Evolutionary conservation across 345 rosid genomes (phyloP).

Genomic region (Gossypium anomalum): DNA sequence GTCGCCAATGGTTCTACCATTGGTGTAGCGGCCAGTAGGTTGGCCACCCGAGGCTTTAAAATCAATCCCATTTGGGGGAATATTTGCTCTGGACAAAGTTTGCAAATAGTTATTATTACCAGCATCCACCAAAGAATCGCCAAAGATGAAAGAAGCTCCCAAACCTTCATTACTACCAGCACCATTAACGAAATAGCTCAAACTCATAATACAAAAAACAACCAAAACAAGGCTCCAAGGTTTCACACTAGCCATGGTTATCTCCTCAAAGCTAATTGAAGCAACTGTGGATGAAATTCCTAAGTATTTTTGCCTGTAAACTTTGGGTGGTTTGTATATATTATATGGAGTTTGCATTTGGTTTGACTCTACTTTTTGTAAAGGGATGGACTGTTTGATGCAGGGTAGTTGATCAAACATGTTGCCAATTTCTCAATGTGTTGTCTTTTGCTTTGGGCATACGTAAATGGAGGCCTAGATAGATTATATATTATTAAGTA

Average conservation of each 20-base stretch:
- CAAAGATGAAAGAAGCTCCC: slow-evolving; percentile 75
- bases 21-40: slow-evolving; percentile 90
- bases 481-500: not conserved
- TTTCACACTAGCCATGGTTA: not conserved
- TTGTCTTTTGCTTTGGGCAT: slow-evolving; percentile 13
- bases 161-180: slow-evolving; percentile 3
- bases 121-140: slow-evolving; percentile 86
- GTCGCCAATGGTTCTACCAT: slow-evolving; percentile 88
- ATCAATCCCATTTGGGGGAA: slow-evolving; percentile 82
- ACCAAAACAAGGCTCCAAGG: slow-evolving; percentile 12
- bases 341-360: slow-evolving; percentile 5
- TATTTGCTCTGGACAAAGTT: slow-evolving; percentile 77
- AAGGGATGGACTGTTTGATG: not conserved
- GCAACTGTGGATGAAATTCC: not conserved
- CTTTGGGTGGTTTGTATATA: not conserved
- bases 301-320: not conserved
- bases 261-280: slow-evolving; percentile 4
- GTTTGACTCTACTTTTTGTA: slow-evolving; percentile 3
- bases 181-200: not conserved
- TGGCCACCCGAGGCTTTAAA: slow-evolving; percentile 63
- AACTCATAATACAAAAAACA: slow-evolving; percentile 6
- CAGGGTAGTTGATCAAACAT: slow-evolving; percentile 45
- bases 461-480: slow-evolving; percentile 7
- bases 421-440: slow-evolving; percentile 20
- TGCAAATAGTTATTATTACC: slow-evolving; percentile 80